Conservation (phyloP, 2,329 filamentous ascomycete genomes). For the Neonectria faginata region DNA sequence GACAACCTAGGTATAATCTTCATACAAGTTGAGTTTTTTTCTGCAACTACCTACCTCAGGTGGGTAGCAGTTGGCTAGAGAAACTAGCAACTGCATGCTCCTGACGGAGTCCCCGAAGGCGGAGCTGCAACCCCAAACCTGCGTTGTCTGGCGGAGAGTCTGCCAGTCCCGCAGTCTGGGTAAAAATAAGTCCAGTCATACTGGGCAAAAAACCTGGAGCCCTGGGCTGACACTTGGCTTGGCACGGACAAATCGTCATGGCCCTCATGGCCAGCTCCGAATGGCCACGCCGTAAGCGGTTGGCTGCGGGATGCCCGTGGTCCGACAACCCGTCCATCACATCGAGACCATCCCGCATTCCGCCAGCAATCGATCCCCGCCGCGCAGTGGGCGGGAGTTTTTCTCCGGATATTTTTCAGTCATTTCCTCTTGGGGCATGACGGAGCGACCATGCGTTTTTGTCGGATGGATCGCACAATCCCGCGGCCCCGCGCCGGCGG, state of each 20-base stretch:
- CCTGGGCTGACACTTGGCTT: constrained; percentile 16
- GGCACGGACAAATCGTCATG: constrained; percentile 18
- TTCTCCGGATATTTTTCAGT: neutral
- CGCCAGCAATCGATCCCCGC: constrained; percentile 16
- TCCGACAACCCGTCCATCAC: constrained; percentile 12
- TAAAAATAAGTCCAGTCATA: constrained; percentile 8
- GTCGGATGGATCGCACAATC: constrained; percentile 4
- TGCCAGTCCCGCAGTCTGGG: no score
- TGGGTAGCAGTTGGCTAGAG: neutral
- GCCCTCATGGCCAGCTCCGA: constrained; percentile 18
- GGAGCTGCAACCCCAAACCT: neutral
- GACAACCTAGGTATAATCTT: neutral
- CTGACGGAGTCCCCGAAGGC: neutral
- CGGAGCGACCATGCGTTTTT: constrained; percentile 2
- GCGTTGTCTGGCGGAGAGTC: neutral
- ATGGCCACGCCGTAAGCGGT: constrained; percentile 22
- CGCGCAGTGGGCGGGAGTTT: neutral
- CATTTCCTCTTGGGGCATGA: neutral
- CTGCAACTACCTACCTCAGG: neutral
- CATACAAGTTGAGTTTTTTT: neutral
- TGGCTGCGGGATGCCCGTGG: constrained; percentile 29
- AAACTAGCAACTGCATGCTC: constrained; percentile 1
- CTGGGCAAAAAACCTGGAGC: neutral
- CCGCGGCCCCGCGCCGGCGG: constrained; percentile 10
- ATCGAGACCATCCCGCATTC: constrained; percentile 7